phyloP scores from a whole-genome alignment of 306 rosid species.

The Quercus suber region DNA sequence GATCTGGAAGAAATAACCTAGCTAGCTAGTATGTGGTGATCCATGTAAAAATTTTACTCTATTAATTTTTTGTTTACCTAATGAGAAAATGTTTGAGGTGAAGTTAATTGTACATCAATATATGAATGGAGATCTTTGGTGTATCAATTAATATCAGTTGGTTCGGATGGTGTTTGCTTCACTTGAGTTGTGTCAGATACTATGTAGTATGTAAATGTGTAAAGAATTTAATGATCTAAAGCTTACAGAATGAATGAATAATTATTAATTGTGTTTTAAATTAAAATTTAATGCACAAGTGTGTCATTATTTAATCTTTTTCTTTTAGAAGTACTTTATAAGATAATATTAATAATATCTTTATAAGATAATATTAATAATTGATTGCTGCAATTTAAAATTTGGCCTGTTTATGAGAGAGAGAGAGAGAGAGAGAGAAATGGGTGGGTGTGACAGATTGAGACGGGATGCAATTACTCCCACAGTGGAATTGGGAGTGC shows the following conservation, averaged over 20 bases:
- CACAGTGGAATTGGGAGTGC: too few relatives aligned
- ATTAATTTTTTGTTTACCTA: background rate
- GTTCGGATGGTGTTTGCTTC: background rate
- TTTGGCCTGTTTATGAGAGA: background rate
- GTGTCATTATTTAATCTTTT: background rate
- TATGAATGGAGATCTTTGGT: conserved; percentile 1
- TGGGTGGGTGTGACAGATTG: background rate
- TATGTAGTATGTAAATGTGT: background rate
- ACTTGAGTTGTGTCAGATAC: background rate
- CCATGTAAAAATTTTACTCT: conserved; percentile 11
- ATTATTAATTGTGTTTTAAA: background rate
- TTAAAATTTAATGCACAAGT: background rate
- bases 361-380: background rate
- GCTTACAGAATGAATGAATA: background rate
- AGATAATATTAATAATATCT: background rate
- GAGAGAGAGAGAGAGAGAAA: background rate
- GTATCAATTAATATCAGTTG: background rate
- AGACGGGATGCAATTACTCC: too few relatives aligned
- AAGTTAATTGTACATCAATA: conserved; percentile 1
- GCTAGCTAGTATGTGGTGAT: conserved; percentile 9
- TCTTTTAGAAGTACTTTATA: background rate
- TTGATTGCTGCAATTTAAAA: background rate
- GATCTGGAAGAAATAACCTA: background rate
- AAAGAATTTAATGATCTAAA: background rate
- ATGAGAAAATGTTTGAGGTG: conserved; percentile 3